Base-by-base conservation (phyloP, 768 basidiomycete species). In the Amanita subjunquillea region DNA sequence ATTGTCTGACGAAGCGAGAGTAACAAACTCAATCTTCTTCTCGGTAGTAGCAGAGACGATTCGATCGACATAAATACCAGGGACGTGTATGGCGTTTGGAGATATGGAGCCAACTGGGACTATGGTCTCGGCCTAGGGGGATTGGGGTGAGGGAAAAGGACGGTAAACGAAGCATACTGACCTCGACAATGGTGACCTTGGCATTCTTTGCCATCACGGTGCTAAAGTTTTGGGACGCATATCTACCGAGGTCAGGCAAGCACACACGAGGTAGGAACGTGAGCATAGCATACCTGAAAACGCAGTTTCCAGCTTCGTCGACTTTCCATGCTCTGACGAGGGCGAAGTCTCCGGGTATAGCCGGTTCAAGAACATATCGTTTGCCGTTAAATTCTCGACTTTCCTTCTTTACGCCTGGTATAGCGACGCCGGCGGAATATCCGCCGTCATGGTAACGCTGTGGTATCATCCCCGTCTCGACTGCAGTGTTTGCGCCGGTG, bases 261-360 rank as follows among this genome's bases (percentile, higher is more conserved):
- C 30, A 48, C 42, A 22, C 23, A 37, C 6, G n/a, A n/a, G 25
- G 17, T 15, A 6, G 42, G 34, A 15, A 40, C 3, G 36, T 17
- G 20, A 32, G 39, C 34, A 34, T 10, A 36, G 61, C 72, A 52
- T 60, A 89, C 86, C 91, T 77, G 75, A 96, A 96, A 39, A 93
- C 81, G 59, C 85, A 87, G 66, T 96, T 96, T 2, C 92, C 92
- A 40, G 82, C 77, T 64, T 91, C 90, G 58, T 96, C 92, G 12
- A 81, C 93, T 66, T 92, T 94, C 91, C 91, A 94, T 3, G 90
- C 93, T 42, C 82, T 74, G 43, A 96, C 72, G 64, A 96, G 83
- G 7, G 93, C 91, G 57, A 91, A 80, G 65, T 91, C 88, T 12
- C 85, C 88, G 13, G 77, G 70, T 55, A 92, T 78, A 6, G 88